phyloP scores from a whole-genome alignment of 805 yeast genomes.

The Hanseniaspora hatyaiensis region DNA sequence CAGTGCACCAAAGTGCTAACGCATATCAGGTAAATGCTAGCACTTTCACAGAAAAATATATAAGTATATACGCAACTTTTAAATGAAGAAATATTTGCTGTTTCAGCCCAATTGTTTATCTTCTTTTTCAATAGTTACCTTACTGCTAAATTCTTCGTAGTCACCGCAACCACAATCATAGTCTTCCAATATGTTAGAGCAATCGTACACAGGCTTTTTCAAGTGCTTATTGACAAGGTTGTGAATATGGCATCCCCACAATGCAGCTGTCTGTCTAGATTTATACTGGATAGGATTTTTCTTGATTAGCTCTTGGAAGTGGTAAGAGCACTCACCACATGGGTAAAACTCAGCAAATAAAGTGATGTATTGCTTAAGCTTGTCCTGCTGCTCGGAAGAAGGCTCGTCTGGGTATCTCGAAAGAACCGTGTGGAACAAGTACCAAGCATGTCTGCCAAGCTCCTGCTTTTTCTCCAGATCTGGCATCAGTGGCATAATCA shows the following conservation, averaged over 20 bases:
- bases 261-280: slow-evolving; percentile 66
- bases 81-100: background rate
- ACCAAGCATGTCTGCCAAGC: slow-evolving; percentile 88
- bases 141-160: slow-evolving; percentile 32
- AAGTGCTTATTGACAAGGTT: slow-evolving; percentile 71
- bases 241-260: slow-evolving; percentile 94
- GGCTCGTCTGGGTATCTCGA: slow-evolving; percentile 89
- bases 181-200: slow-evolving; percentile 72
- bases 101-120: slow-evolving; percentile 34
- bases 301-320: slow-evolving; percentile 58
- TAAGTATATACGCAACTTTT: background rate
- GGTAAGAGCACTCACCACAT: slow-evolving; percentile 93
- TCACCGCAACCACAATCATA: slow-evolving; percentile 97
- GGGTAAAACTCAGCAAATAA: slow-evolving; percentile 89
- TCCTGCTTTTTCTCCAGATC: slow-evolving; percentile 60
- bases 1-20: background rate
- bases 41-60: background rate
- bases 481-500: slow-evolving; percentile 87
- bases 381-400: slow-evolving; percentile 45
- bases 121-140: slow-evolving; percentile 38
- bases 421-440: slow-evolving; percentile 75
- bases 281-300: slow-evolving; percentile 77
- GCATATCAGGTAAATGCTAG: background rate
- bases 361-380: slow-evolving; percentile 51
- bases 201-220: slow-evolving; percentile 64